These are phyloP conservation scores for Lasiodiplodia gonubiensis DNA, from an alignment of 2,329 filamentous ascomycete genomes.

Conservation along the genomic window DNA sequence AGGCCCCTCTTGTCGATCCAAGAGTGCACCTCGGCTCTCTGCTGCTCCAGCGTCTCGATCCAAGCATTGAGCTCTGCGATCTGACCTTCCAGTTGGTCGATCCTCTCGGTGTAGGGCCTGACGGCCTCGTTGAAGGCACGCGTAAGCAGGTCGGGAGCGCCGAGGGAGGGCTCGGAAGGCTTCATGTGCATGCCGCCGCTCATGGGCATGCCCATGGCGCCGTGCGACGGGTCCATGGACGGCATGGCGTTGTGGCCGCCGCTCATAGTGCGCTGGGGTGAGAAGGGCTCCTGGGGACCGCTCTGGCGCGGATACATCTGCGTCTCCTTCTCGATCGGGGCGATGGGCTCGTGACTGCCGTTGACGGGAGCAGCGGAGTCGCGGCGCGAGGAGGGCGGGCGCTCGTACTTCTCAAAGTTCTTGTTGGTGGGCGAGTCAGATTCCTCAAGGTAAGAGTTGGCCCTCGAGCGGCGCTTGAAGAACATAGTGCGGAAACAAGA, in stretches of 20 bases:
- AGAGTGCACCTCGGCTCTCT: conserved; percentile 58
- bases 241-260: conserved; percentile 33
- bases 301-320: conserved; percentile 54
- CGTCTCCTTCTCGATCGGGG: conserved; percentile 36
- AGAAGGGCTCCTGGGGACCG: conserved; percentile 48
- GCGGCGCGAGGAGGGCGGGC: conserved; percentile 48
- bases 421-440: conserved; percentile 42
- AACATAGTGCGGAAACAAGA: conserved; percentile 48
- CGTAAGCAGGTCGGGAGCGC: conserved; percentile 54
- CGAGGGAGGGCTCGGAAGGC: conserved; percentile 46
- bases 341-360: conserved; percentile 37
- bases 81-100: conserved; percentile 58
- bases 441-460: conserved; percentile 57
- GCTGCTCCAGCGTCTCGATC: conserved; percentile 58
- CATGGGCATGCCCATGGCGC: conserved; percentile 28
- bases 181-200: conserved; percentile 33
- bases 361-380: conserved; percentile 37
- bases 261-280: conserved; percentile 30
- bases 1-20: conserved; percentile 63
- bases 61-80: conserved; percentile 57
- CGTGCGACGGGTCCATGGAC: conserved; percentile 36
- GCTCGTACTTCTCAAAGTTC: conserved; percentile 47
- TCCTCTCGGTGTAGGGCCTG: conserved; percentile 59
- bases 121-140: conserved; percentile 61
- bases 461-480: conserved; percentile 56